These are phyloP conservation scores for Simplicillium sp. DNA, from an alignment of 2,329 filamentous ascomycete species.

Conservation along the genomic window DNA sequence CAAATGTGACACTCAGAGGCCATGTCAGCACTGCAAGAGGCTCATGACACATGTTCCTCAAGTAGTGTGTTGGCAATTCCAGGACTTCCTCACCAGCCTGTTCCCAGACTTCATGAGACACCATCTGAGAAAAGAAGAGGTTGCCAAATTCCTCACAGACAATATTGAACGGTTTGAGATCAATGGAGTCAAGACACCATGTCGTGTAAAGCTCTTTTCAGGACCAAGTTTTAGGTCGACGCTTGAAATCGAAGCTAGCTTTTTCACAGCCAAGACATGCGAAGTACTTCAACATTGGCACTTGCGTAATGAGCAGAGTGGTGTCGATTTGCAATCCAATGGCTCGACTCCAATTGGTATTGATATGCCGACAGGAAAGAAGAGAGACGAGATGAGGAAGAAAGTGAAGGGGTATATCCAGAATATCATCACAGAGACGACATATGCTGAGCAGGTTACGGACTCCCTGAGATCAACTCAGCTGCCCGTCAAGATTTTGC, in stretches of 20 bases:
- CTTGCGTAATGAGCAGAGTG: conserved; percentile 23
- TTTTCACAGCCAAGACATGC: conserved; percentile 38
- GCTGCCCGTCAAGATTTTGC: conserved; percentile 35
- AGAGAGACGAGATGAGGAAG: conserved; percentile 36
- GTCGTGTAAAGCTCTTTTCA: conserved; percentile 37
- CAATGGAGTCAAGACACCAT: conserved; percentile 28
- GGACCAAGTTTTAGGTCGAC: conserved; percentile 33
- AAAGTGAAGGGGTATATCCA: conserved; percentile 38
- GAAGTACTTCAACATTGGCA: conserved; percentile 45
- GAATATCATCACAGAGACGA: conserved; percentile 35
- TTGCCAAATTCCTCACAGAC: conserved; percentile 36
- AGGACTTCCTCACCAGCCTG: conserved; percentile 41
- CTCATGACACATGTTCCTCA: conserved; percentile 39
- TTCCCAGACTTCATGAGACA: conserved; percentile 42
- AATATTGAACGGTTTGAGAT: conserved; percentile 36
- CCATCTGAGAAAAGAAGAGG: conserved; percentile 41
- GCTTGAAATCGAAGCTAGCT: conserved; percentile 38
- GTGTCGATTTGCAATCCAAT: conserved; percentile 29
- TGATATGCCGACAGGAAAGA: conserved; percentile 29
- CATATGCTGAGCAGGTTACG: conserved; percentile 40
- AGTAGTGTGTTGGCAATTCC: conserved; percentile 50
- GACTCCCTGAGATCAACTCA: conserved; percentile 32
- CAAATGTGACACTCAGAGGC: conserved; percentile 44
- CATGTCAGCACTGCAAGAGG: conserved; percentile 48
- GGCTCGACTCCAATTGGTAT: conserved; percentile 41